Evolutionary conservation across 352 stramenopile species (phyloP), one percentile per base, ranked within the genome.

Genomic region (Phytophthora rubi): DNA sequence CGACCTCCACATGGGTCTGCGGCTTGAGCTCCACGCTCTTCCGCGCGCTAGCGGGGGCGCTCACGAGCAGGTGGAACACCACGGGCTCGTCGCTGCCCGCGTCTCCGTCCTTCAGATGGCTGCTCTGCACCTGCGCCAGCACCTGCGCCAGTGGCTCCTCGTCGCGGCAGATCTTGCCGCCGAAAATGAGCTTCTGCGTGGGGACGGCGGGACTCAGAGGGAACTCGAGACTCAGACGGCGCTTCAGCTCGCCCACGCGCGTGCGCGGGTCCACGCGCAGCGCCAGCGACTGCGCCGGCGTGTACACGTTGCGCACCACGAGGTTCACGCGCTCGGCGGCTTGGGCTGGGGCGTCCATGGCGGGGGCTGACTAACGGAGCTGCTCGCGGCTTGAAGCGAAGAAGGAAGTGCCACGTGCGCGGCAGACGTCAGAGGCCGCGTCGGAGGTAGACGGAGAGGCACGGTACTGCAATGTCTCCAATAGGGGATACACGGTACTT

Each of bases 181-280:
- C 89, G 37, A 96, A 96, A 51, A 96, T 96, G 64, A 96, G 80
- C 51, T 93, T 92, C 73, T 96, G 89, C 53, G 85, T 68, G 49
- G 76, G 70, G 0, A 86, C 73, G 28, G 70, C 26, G 12, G 89
- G 86, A 7, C 72, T 30, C 0, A 70, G 75, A 2, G 85, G 81
- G 64, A 96, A 84, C 28, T 73, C 66, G 42, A 73, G 52, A 57
- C 79, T 71, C 26, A 96, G 67, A 35, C 74, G 75, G 37, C 81
- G 61, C 73, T 96, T 96, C 42, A 96, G 76, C 61, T 85, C 69
- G 16, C 76, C 68, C 28, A 96, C 75, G 37, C 70, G 68, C 42
- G 75, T 75, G 48, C 65, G 63, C 3, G 74, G 53, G 13, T 71
- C 59, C 35, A 85, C 65, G 2, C 75, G 56, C 30, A 96, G 85